phyloP scores from a whole-genome alignment of 176 grass and related monocot species.

The Bothriochloa decipiens region DNA sequence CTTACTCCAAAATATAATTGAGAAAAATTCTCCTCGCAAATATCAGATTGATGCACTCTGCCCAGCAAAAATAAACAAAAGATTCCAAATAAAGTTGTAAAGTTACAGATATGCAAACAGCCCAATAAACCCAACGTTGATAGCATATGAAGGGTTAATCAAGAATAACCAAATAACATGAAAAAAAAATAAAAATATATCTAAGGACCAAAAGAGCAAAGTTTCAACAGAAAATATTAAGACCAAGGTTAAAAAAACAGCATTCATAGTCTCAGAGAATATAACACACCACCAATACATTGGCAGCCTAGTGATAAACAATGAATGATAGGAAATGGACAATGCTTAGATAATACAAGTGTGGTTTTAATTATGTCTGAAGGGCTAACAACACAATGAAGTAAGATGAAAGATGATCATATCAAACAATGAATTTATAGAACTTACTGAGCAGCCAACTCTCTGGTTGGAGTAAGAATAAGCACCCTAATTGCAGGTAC shows the following conservation, averaged over 20 bases:
- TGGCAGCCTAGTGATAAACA: background rate
- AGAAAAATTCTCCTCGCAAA: background rate
- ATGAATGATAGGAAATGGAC: background rate
- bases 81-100: background rate
- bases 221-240: background rate
- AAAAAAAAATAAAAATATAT: background rate
- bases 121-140: background rate
- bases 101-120: background rate
- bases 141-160: background rate
- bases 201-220: background rate
- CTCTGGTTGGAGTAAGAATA: conserved; percentile 95
- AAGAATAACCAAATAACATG: background rate
- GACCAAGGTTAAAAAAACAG: background rate
- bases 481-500: conserved; percentile 92
- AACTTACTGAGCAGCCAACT: conserved; percentile 96
- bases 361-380: conserved; percentile 4
- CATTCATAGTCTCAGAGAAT: background rate
- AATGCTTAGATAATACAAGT: background rate
- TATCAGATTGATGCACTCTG: background rate
- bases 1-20: background rate
- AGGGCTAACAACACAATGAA: conserved; percentile 28
- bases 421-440: conserved; percentile 30
- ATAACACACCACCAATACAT: background rate
- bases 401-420: conserved; percentile 14
- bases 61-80: background rate